Evolutionary conservation across 2,329 filamentous ascomycete species (phyloP), one percentile per base, ranked within the genome.

Genomic region (Botrytis tulipae): DNA sequence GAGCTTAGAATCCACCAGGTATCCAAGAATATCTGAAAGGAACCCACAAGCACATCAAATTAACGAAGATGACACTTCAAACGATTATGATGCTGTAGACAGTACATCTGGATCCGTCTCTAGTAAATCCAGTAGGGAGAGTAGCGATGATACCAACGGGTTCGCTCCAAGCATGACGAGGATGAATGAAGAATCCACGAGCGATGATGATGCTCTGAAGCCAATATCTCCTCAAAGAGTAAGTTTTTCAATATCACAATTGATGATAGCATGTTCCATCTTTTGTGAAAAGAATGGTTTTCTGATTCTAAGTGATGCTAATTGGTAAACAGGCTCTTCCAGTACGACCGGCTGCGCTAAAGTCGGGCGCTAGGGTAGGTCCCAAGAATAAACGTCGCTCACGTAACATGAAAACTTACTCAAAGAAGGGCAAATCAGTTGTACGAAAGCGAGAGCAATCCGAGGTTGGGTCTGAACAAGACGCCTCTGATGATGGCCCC

Each of bases 161-260:
- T 35, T 44, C 67, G 66, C 32, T 70, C 72, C 12, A 73, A 54
- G n/a, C 61, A 76, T 59, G 65, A 90, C 89, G 40, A 84, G 88
- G 59, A 90, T 90, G 88, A 83, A 82, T 54, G 87, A 89, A 0
- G 89, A 90, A 78, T 87, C 5, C 4, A n/a, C 85, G 20, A 88
- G 89, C 18, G 88, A 90, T 10, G 88, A 81, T 72, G 77, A 81
- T 73, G 77, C 78, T 68, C 61, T 76, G 37, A 25, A 68, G 60
- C 59, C 12, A 42, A 54, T 35, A 4, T 59, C 70, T 54, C 48
- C 40, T 37, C 51, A 5, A 42, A 72, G 54, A 48, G 71, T 72
- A 69, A 69, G 71, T 69, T 18, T 18, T 44, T 25, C 22, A 48
- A 22, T 9, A 20, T n/a, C 46, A 14, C 9, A n/a, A n/a, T 35